A percentile compares a stretch with the other conserved stretches of the same genome.
Conservation (phyloP, 768 basidiomycete species). For the Pisolithus orientalis region DNA sequence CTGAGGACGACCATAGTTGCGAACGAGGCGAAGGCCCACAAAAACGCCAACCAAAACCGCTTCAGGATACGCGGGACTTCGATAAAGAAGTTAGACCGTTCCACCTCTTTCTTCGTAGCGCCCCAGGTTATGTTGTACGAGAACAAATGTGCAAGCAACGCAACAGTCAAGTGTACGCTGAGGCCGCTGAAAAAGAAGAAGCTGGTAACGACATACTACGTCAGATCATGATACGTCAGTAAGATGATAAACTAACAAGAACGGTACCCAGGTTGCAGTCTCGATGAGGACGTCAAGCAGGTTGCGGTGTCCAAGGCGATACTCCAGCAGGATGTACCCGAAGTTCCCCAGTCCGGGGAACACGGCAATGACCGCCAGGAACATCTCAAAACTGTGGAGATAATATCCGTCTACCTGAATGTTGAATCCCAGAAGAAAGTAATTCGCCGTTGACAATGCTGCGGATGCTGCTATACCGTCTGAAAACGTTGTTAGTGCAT, state of each 20-base stretch:
- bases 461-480: constrained; percentile 60
- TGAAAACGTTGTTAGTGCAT: constrained; percentile 1
- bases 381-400: constrained; percentile 76
- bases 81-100: constrained; percentile 84
- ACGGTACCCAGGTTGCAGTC: constrained; percentile 27
- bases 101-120: constrained; percentile 74
- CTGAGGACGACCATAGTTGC: constrained; percentile 53
- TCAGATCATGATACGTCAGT: not conserved
- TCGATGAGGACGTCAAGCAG: constrained; percentile 19
- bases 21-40: constrained; percentile 46
- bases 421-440: constrained; percentile 65
- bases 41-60: constrained; percentile 66
- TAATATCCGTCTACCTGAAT: constrained; percentile 73
- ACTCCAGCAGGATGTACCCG: constrained; percentile 67
- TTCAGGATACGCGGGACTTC: constrained; percentile 81
- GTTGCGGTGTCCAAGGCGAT: constrained; percentile 50
- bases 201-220: constrained; percentile 3
- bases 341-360: constrained; percentile 71
- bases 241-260: constrained; percentile 24
- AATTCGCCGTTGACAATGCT: constrained; percentile 65
- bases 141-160: constrained; percentile 50
- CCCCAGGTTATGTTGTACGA: constrained; percentile 56
- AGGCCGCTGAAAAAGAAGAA: constrained; percentile 55
- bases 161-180: constrained; percentile 45
- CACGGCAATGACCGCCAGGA: constrained; percentile 67